phyloP scores from a whole-genome alignment of 139 green algal species.

The Chlamydomonas schloesseri region DNA sequence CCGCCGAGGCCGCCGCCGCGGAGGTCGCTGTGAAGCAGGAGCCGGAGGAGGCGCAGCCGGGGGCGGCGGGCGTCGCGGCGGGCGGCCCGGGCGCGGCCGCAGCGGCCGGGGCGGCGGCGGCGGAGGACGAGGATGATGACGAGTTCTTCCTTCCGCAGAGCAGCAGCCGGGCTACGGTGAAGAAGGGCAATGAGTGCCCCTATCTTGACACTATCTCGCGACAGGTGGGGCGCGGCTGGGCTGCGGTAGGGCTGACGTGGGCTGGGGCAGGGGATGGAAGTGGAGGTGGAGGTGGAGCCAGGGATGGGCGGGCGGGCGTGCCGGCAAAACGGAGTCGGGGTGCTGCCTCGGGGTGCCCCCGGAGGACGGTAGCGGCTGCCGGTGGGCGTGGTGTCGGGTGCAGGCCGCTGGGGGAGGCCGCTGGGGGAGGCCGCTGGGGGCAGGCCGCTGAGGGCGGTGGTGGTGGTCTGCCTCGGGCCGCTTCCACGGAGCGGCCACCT shows the following conservation, averaged over 20 bases:
- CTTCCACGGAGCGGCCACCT: too few relatives aligned
- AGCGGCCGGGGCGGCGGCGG: not conserved
- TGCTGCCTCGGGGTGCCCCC: too few relatives aligned
- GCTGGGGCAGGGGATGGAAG: too few relatives aligned
- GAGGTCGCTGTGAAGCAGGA: constrained; percentile 15
- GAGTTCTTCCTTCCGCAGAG: constrained; percentile 55
- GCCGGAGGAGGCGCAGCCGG: not conserved
- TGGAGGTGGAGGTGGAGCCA: too few relatives aligned
- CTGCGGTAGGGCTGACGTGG: not conserved
- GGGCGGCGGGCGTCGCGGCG: not conserved
- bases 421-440: too few relatives aligned
- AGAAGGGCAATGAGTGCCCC: constrained; percentile 88
- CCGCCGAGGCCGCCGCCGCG: not conserved
- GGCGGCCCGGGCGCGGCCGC: not conserved
- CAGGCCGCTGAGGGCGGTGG: too few relatives aligned
- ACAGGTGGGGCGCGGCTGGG: constrained; percentile 58
- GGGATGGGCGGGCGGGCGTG: not conserved
- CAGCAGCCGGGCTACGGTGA: constrained; percentile 60
- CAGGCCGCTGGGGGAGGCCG: too few relatives aligned
- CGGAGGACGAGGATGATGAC: constrained; percentile 41
- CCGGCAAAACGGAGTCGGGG: too few relatives aligned
- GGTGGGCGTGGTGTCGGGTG: too few relatives aligned
- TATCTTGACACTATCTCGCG: constrained; percentile 97
- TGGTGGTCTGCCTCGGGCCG: too few relatives aligned
- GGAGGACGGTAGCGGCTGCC: too few relatives aligned